Percentiles rank a stretch among this genome's conserved stretches.
Conservation (phyloP, 257 asterid species). For the Petunia secreta region DNA sequence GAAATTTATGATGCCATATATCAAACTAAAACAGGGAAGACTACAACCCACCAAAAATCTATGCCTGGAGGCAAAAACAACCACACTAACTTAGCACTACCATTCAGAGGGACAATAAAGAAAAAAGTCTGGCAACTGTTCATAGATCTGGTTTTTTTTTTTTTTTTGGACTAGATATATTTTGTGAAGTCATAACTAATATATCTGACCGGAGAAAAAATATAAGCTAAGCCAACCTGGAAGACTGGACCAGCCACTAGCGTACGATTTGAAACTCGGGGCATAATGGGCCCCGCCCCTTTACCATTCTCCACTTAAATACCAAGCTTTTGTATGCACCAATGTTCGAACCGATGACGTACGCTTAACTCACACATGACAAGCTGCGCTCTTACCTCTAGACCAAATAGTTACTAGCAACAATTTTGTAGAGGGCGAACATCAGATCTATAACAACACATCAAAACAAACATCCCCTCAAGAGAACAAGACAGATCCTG, state of each 20-base stretch:
- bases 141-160: neutral
- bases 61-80: neutral
- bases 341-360: no score
- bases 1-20: neutral
- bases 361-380: no score
- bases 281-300: no score
- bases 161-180: neutral
- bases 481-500: neutral
- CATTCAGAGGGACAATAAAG: neutral
- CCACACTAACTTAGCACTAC: neutral
- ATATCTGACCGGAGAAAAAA: neutral
- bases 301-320: no score
- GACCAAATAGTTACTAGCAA: slow-evolving; percentile 4
- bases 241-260: neutral
- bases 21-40: neutral
- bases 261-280: no score
- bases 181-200: slow-evolving; percentile 3
- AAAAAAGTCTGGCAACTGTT: neutral
- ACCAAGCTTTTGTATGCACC: no score
- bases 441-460: slow-evolving; percentile 1
- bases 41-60: neutral
- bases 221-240: neutral
- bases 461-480: neutral
- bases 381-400: no score
- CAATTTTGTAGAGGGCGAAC: neutral